These are phyloP conservation scores for Henckelia pumila DNA, from an alignment of 257 asterid genomes.

Conservation along the genomic window DNA sequence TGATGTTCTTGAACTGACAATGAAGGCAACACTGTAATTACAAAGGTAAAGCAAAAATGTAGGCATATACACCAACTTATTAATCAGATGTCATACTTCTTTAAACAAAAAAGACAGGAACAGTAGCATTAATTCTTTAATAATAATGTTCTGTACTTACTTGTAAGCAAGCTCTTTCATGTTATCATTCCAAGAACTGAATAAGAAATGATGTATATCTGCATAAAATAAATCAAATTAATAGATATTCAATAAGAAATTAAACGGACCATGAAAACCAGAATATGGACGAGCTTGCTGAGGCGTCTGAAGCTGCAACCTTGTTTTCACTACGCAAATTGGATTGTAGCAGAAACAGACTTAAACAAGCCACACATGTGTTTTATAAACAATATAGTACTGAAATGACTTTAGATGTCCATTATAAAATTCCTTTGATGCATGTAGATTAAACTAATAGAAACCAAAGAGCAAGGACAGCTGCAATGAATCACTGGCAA, in stretches of 20 bases:
- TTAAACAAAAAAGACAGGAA: no score
- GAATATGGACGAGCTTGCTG: conserved; percentile 68
- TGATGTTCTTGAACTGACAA: no score
- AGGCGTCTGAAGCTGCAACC: conserved; percentile 96
- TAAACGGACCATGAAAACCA: conserved; percentile 81
- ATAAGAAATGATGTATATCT: not conserved
- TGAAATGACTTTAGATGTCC: not conserved
- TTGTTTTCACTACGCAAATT: conserved; percentile 93
- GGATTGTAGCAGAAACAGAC: conserved; percentile 86
- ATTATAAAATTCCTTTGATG: conserved; percentile 4
- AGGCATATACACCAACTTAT: no score
- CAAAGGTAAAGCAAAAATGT: no score
- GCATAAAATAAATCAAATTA: conserved; percentile 8
- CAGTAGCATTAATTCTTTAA: no score
- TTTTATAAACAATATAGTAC: conserved; percentile 17
- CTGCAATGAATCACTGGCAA: not conserved
- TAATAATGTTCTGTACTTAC: no score
- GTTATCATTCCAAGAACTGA: no score
- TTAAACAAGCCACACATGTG: conserved; percentile 37
- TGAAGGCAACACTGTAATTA: no score
- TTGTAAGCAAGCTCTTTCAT: no score
- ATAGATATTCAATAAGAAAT: conserved; percentile 23
- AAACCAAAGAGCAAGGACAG: conserved; percentile 12
- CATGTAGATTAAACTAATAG: conserved; percentile 21
- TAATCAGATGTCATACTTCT: no score